These are phyloP conservation scores for Alternaria triticina DNA, from an alignment of 2,329 filamentous ascomycete genomes.

Conservation along the genomic window DNA sequence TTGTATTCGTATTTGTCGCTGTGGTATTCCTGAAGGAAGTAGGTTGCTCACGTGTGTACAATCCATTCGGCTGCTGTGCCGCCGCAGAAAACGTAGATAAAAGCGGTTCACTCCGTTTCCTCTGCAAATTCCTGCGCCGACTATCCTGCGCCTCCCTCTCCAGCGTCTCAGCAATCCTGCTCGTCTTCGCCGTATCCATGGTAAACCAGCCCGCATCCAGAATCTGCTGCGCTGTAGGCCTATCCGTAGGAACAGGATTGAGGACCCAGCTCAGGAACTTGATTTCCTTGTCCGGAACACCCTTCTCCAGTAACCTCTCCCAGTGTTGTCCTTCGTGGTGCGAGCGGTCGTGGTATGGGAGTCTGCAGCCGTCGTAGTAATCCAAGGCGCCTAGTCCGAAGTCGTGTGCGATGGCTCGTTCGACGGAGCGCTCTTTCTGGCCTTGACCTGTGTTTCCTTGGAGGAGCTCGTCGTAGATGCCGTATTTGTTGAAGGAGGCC, in stretches of 20 bases:
- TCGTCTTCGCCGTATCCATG: constrained; percentile 1
- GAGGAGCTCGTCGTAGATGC: constrained; percentile 11
- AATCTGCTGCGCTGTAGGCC: constrained; percentile 7
- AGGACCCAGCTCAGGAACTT: constrained; percentile 13
- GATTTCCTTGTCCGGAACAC: constrained; percentile 12
- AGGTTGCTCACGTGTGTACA: not conserved
- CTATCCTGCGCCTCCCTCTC: not conserved
- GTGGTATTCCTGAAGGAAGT: not conserved
- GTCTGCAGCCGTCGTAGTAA: constrained; percentile 10
- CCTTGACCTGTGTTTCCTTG: not conserved
- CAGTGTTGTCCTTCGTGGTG: constrained; percentile 16
- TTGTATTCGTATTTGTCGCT: not conserved
- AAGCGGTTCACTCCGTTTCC: constrained; percentile 4
- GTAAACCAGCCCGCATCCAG: constrained; percentile 9
- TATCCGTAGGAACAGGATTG: constrained; percentile 10
- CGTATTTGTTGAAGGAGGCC: constrained; percentile 13
- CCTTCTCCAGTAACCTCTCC: constrained; percentile 6
- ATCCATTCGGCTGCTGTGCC: not conserved
- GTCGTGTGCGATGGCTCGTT: constrained; percentile 14
- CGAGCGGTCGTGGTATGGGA: constrained; percentile 6
- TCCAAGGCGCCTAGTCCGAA: constrained; percentile 3
- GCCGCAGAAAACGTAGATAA: not conserved
- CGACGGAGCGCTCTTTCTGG: constrained; percentile 11
- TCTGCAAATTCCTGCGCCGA: not conserved
- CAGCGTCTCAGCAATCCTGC: not conserved